Percentiles rank a stretch among this genome's conserved stretches.
Evolutionary conservation across 2,329 filamentous ascomycete genomes (phyloP).

Genomic region (Paecilomyces sp.): DNA sequence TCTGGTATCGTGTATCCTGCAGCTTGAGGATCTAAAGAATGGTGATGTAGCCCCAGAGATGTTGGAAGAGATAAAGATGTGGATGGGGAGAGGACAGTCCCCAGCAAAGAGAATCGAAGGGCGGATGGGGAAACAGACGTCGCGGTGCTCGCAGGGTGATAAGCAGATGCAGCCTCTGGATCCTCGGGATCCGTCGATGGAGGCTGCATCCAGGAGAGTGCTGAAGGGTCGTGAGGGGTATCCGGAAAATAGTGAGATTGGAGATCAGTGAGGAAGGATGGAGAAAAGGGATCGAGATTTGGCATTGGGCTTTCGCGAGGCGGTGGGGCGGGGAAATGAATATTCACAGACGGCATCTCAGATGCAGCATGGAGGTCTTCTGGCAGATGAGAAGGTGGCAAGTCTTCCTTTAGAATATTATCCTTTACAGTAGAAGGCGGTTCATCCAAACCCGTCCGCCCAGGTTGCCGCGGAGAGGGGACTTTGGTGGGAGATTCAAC

Average conservation of each 20-base stretch:
- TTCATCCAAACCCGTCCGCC: slow-evolving; percentile 6
- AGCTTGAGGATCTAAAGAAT: slow-evolving; percentile 83
- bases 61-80: slow-evolving; percentile 67
- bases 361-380: slow-evolving; percentile 34
- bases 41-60: slow-evolving; percentile 80
- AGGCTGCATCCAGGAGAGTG: slow-evolving; percentile 84
- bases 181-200: slow-evolving; percentile 54
- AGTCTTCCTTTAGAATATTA: slow-evolving; percentile 21
- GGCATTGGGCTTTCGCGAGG: slow-evolving; percentile 46
- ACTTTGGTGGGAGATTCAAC: not conserved
- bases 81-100: slow-evolving; percentile 69
- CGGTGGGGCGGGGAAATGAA: slow-evolving; percentile 40
- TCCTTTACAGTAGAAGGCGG: slow-evolving; percentile 3
- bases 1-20: slow-evolving; percentile 92
- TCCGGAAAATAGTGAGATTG: slow-evolving; percentile 91
- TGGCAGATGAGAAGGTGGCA: slow-evolving; percentile 26
- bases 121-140: slow-evolving; percentile 60
- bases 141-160: slow-evolving; percentile 68
- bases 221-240: slow-evolving; percentile 74
- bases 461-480: not conserved
- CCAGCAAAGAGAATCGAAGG: slow-evolving; percentile 83
- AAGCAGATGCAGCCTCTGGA: slow-evolving; percentile 65
- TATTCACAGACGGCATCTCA: slow-evolving; percentile 25
- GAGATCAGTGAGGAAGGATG: slow-evolving; percentile 74
- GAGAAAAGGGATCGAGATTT: slow-evolving; percentile 75